Evolutionary conservation across 1,284 basidiomycete species (phyloP), one percentile per base, ranked within the genome.

Genomic region (Coniferiporia sulphurascens): DNA sequence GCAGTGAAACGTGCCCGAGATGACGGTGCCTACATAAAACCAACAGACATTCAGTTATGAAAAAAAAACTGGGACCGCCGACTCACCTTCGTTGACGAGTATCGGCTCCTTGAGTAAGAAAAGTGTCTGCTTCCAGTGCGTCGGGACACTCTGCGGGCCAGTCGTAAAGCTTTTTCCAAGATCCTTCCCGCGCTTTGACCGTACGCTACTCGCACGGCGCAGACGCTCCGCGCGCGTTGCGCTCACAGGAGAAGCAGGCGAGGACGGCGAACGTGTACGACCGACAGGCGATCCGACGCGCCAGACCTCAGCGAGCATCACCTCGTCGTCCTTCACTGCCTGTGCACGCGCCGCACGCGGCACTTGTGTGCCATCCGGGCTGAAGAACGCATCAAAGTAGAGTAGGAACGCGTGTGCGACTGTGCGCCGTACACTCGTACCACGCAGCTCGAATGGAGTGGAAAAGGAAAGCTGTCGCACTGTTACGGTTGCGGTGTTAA

Each of bases 101-200:
- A 98, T 83, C 0, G 93, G 90, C 55, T 94, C 84, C 58, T 84
- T 81, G 63, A 99, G 77, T 64, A 98, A 74, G 72, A 99, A 97
- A 10, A 95, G 69, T 0, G 95, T 95, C 71, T 99, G 96, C 72
- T 96, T 96, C 96, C 96, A 99, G 72, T 99, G 96, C n/a, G 96
- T 99, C 21, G 91, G 86, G 52, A 86, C 84, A 63, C 91, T 92
- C 66, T 75, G 74, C 4, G 96, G 94, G 0, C 94, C 93, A 0
- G 96, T 99, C 63, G 93, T 96, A 72, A 98, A 98, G 70, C 89
- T 91, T 7, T 85, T 85, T 35, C 86, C 75, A 15, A 77, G 76
- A 9, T 41, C 55, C 36, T 59, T 52, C 51, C 60, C 63, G 34
- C 48, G 36, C 56, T 62, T 58, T 35, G 43, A 38, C 63, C 70